Conservation (phyloP, 768 basidiomycete species). For the Auriscalpium orientale region DNA sequence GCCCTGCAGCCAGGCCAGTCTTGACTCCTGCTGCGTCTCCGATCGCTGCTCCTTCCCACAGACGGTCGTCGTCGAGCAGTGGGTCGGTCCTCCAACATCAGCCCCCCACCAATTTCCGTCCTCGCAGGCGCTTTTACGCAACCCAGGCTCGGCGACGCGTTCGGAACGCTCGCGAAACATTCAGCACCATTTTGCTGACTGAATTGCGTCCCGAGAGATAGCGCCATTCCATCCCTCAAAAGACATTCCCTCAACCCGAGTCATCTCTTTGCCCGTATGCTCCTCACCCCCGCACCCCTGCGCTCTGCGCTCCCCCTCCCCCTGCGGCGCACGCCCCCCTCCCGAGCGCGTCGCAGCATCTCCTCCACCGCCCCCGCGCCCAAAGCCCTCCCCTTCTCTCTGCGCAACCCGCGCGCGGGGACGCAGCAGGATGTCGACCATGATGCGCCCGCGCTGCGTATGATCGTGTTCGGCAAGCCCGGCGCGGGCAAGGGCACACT, state of each 20-base stretch:
- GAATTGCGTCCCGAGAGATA: not conserved
- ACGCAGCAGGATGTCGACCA: slow-evolving; percentile 8
- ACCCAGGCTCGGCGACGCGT: not conserved
- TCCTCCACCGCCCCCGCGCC: slow-evolving; percentile 23
- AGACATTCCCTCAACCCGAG: not conserved
- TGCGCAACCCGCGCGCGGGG: slow-evolving; percentile 9
- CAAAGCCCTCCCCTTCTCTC: slow-evolving; percentile 43
- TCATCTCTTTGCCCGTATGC: not conserved
- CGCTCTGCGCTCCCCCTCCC: slow-evolving; percentile 9
- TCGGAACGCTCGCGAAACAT: no score
- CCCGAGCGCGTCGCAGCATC: slow-evolving; percentile 20
- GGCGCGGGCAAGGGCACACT: slow-evolving; percentile 85
- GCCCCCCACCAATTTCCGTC: not conserved
- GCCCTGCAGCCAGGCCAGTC: no score
- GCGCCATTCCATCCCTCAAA: not conserved
- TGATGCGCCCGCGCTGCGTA: slow-evolving; percentile 35
- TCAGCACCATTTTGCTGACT: not conserved
- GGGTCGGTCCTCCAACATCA: no score
- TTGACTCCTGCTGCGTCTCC: no score
- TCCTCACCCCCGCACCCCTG: not conserved
- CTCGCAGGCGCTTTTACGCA: not conserved
- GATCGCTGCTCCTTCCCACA: no score
- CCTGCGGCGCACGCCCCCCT: slow-evolving; percentile 2
- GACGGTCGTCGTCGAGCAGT: no score
- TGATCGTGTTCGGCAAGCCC: slow-evolving; percentile 78